These are phyloP conservation scores for Ascochyta pisi DNA, from an alignment of 2,329 filamentous ascomycete genomes.

Conservation along the genomic window DNA sequence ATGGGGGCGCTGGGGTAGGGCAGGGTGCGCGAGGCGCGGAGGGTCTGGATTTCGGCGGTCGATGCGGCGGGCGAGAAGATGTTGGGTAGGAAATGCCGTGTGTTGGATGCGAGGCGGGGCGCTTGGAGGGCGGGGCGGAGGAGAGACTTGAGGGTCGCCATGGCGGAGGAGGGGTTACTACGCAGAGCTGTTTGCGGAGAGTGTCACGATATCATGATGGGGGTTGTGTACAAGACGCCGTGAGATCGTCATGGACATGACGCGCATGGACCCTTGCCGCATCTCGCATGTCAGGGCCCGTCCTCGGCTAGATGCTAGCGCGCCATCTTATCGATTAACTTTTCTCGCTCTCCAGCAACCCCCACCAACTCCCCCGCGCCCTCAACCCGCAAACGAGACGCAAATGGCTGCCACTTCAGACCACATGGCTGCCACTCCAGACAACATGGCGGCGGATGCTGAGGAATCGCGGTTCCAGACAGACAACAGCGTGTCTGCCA, in stretches of 20 bases:
- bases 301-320: conserved; percentile 2
- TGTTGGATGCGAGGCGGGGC: conserved; percentile 11
- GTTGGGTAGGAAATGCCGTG: conserved; percentile 53
- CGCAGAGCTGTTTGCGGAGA: neutral
- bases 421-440: conserved; percentile 28
- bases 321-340: conserved; percentile 13
- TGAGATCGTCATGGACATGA: neutral
- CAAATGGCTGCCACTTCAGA: neutral
- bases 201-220: conserved; percentile 29
- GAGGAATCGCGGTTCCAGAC: conserved; percentile 38
- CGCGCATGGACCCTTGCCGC: neutral
- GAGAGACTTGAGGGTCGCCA: conserved; percentile 43
- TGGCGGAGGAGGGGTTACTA: conserved; percentile 16
- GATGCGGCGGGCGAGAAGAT: conserved; percentile 51
- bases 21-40: conserved; percentile 77
- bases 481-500: conserved; percentile 41
- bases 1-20: conserved; percentile 74
- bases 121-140: conserved; percentile 47
- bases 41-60: conserved; percentile 61
- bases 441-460: conserved; percentile 7
- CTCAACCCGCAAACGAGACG: neutral
- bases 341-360: conserved; percentile 3
- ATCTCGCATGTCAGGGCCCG: neutral
- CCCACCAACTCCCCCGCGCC: conserved; percentile 12
- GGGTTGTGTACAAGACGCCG: neutral